phyloP scores from a whole-genome alignment of 176 grass and related monocot genomes.

The Olyra latifolia region DNA sequence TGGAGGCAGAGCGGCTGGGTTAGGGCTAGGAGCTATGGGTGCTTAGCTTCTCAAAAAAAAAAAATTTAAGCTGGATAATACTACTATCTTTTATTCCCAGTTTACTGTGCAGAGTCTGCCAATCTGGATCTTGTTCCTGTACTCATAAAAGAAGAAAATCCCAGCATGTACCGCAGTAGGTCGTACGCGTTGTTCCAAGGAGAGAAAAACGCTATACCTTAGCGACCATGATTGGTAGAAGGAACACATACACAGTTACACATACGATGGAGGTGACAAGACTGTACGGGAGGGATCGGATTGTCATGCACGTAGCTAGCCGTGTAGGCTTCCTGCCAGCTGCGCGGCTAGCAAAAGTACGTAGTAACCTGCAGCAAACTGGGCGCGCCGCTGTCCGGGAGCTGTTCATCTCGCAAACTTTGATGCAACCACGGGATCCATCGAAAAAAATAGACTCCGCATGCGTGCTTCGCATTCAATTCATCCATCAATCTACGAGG shows the following conservation, averaged over 20 bases:
- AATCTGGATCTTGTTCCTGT: too few relatives aligned
- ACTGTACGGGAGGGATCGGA: slow-evolving; percentile 4
- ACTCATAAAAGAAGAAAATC: too few relatives aligned
- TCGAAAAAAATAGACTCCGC: neutral
- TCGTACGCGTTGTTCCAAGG: neutral
- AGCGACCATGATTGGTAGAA: slow-evolving; percentile 26
- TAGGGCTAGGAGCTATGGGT: too few relatives aligned
- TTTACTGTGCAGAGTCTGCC: too few relatives aligned
- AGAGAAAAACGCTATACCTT: neutral
- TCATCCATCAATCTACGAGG: neutral
- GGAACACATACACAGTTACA: slow-evolving; percentile 4
- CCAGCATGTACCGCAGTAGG: too few relatives aligned
- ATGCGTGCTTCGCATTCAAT: too few relatives aligned
- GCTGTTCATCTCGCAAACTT: slow-evolving; percentile 37
- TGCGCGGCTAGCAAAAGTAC: neutral
- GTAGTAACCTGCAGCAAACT: neutral
- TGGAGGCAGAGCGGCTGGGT: too few relatives aligned
- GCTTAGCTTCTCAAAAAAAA: too few relatives aligned
- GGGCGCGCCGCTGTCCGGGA: neutral
- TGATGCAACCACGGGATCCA: slow-evolving; percentile 3
- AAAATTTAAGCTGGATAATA: too few relatives aligned
- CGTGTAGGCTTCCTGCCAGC: neutral
- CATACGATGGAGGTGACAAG: slow-evolving; percentile 24
- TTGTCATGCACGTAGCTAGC: neutral
- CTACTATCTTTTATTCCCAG: too few relatives aligned